Conservation (phyloP, 2,329 filamentous ascomycete species). For the Fusarium sterilihyphosum region DNA sequence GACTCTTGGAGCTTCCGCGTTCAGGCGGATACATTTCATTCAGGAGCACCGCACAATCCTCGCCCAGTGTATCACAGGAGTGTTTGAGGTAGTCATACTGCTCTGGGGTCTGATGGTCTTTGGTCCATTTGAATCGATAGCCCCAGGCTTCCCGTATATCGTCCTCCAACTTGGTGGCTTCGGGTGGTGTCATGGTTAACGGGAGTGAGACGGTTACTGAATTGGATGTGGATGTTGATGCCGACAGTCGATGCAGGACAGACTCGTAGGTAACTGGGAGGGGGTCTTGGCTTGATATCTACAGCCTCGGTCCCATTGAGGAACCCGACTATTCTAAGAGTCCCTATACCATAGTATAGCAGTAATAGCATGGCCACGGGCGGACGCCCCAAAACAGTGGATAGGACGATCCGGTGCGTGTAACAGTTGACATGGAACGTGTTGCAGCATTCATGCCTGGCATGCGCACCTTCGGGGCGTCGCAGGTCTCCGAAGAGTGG, state of each 20-base stretch:
- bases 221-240: not conserved
- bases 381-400: fast-evolving
- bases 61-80: not conserved
- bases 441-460: not conserved
- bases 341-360: not conserved
- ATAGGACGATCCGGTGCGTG: not conserved
- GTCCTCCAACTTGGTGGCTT: not conserved
- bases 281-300: not conserved
- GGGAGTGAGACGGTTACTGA: fast-evolving
- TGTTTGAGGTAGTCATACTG: not conserved
- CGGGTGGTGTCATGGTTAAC: not conserved
- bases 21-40: not conserved
- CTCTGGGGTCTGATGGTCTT: not conserved
- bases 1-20: not conserved
- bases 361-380: not conserved
- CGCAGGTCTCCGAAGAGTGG: not conserved
- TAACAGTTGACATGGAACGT: not conserved
- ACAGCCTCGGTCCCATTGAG: not conserved
- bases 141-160: not conserved
- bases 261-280: fast-evolving
- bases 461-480: not conserved
- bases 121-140: not conserved
- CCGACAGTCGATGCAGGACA: too few relatives aligned
- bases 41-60: not conserved
- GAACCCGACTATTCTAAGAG: not conserved